phyloP scores from a whole-genome alignment of 2,329 filamentous ascomycete species.

The Pseudopyrenochaeta lycopersici region DNA sequence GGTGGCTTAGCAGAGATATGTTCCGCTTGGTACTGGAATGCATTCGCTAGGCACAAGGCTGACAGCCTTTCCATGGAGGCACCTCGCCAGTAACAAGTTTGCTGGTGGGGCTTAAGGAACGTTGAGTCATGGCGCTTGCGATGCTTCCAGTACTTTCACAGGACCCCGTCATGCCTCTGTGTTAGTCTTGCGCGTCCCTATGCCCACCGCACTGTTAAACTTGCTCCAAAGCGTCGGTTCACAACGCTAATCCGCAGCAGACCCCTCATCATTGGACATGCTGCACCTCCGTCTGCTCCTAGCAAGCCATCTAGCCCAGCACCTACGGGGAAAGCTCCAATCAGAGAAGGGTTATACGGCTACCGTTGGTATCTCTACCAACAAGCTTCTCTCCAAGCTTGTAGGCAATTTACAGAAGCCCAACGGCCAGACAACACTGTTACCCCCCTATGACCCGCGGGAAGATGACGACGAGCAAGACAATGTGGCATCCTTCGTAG shows the following conservation, averaged over 20 bases:
- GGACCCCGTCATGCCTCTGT: neutral
- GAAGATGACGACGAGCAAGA: slow-evolving; percentile 28
- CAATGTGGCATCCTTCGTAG: slow-evolving; percentile 75
- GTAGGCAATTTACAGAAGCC: slow-evolving; percentile 87
- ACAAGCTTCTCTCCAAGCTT: slow-evolving; percentile 86
- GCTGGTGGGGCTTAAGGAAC: neutral
- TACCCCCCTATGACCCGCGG: slow-evolving; percentile 66
- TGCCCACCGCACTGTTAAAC: neutral
- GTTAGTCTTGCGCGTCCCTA: neutral
- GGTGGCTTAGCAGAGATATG: slow-evolving; percentile 12
- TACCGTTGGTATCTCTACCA: slow-evolving; percentile 87
- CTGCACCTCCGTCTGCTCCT: slow-evolving; percentile 71
- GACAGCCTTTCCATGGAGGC: slow-evolving; percentile 4
- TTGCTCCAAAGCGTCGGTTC: neutral
- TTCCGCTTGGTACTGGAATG: neutral
- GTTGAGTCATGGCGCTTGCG: neutral
- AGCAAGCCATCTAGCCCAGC: slow-evolving; percentile 80
- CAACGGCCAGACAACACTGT: slow-evolving; percentile 82
- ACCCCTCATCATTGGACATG: slow-evolving; percentile 41
- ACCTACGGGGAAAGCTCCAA: slow-evolving; percentile 77
- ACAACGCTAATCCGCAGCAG: slow-evolving; percentile 27
- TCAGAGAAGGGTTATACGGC: slow-evolving; percentile 83
- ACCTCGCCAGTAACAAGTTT: slow-evolving; percentile 3
- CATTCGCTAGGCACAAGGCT: slow-evolving; percentile 11
- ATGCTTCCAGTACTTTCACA: slow-evolving; percentile 3